These are phyloP conservation scores for Ustilago curta DNA, from an alignment of 1,284 basidiomycete species.

Conservation along the genomic window DNA sequence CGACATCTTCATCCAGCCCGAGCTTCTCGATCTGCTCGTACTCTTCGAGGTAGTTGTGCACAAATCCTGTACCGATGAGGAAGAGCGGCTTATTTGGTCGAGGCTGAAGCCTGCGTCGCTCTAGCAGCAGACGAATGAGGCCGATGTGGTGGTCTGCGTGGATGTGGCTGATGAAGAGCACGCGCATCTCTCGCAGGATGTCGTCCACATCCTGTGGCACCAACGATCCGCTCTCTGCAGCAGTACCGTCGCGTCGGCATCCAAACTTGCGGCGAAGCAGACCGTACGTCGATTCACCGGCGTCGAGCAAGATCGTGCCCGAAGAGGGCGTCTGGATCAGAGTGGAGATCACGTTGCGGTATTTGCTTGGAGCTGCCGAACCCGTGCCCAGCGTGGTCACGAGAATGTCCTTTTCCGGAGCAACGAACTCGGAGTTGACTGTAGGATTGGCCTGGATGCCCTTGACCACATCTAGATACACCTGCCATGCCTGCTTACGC, in stretches of 20 bases:
- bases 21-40: conserved; percentile 77
- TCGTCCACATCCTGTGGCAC: conserved; percentile 46
- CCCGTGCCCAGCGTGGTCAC: conserved; percentile 88
- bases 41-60: conserved; percentile 78
- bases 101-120: conserved; percentile 76
- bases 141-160: conserved; percentile 95
- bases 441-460: conserved; percentile 28
- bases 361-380: conserved; percentile 80
- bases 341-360: conserved; percentile 66
- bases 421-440: not conserved
- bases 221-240: conserved; percentile 20
- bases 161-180: conserved; percentile 88
- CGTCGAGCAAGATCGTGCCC: conserved; percentile 79
- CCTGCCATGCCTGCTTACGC: conserved; percentile 49
- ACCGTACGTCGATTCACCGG: conserved; percentile 90
- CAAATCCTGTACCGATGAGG: conserved; percentile 75
- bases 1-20: conserved; percentile 74
- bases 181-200: conserved; percentile 76
- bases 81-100: conserved; percentile 73
- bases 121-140: conserved; percentile 78
- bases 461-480: conserved; percentile 51
- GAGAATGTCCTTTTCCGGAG: conserved; percentile 72
- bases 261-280: conserved; percentile 86
- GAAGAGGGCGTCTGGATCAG: conserved; percentile 58
- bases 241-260: conserved; percentile 32